phyloP scores from a whole-genome alignment of 2,329 filamentous ascomycete genomes.

The Xylariaceae sp. region DNA sequence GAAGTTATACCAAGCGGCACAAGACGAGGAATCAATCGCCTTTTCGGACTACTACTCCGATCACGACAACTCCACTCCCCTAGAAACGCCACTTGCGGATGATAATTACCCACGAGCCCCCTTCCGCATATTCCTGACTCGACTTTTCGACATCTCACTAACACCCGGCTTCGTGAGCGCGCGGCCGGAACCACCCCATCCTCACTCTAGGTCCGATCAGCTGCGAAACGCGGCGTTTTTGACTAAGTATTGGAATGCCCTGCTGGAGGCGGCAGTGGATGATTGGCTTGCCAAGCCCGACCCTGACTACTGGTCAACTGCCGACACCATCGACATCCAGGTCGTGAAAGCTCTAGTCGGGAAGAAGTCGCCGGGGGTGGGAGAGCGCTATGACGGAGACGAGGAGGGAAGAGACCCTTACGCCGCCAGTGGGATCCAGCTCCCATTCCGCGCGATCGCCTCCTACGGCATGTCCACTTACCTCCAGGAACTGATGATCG shows the following conservation, averaged over 20 bases:
- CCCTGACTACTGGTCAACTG: conserved; percentile 14
- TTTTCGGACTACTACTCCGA: conserved; percentile 41
- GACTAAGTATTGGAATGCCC: conserved; percentile 45
- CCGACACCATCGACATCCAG: conserved; percentile 17
- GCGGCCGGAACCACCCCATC: conserved; percentile 38
- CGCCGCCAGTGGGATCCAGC: conserved; percentile 15
- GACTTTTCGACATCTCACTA: conserved; percentile 48
- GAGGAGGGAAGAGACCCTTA: conserved; percentile 8
- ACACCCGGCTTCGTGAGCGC: conserved; percentile 46
- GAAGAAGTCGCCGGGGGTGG: conserved; percentile 5
- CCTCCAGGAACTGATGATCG: conserved; percentile 41
- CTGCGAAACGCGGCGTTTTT: conserved; percentile 49
- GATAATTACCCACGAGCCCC: conserved; percentile 19
- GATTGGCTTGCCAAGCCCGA: conserved; percentile 39
- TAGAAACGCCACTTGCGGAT: conserved; percentile 16
- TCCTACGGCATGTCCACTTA: conserved; percentile 38
- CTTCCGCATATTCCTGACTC: conserved; percentile 49
- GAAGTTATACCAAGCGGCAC: conserved; percentile 40
- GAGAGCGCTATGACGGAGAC: background rate
- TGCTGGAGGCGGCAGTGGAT: conserved; percentile 36
- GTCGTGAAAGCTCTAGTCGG: conserved; percentile 19
- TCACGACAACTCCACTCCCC: conserved; percentile 19
- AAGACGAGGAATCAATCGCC: conserved; percentile 39
- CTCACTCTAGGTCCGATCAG: conserved; percentile 46
- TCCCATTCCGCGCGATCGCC: conserved; percentile 37